phyloP scores from a whole-genome alignment of 1,139 yeast genomes.

The Suzukiozyma palmioleophila region DNA sequence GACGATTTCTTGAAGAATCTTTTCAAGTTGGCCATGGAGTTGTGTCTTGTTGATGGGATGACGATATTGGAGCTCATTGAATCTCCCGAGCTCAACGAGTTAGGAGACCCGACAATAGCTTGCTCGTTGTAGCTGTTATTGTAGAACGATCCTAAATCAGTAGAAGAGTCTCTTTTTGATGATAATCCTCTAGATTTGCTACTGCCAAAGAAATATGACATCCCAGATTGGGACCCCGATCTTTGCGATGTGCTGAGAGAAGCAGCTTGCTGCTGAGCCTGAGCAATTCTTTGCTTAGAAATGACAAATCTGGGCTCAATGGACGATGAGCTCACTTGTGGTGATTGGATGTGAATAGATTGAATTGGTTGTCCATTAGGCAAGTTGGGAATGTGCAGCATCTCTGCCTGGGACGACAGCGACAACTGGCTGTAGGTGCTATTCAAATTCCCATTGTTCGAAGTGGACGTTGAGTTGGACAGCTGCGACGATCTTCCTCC shows the following conservation, averaged over 20 bases:
- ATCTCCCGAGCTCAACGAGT: conserved; percentile 36
- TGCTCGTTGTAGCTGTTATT: conserved; percentile 37
- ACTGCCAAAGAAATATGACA: conserved; percentile 40
- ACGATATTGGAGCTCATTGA: conserved; percentile 21
- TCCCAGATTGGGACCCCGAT: conserved; percentile 46
- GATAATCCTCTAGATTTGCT: conserved; percentile 25
- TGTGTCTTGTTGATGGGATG: conserved; percentile 42
- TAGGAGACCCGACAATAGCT: conserved; percentile 31
- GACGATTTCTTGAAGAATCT: conserved; percentile 52
- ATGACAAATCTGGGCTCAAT: conserved; percentile 72
- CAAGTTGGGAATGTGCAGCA: conserved; percentile 39
- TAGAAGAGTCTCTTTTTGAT: conserved; percentile 24
- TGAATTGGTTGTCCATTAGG: conserved; percentile 54
- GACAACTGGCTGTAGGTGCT: conserved; percentile 2
- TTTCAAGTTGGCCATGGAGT: conserved; percentile 72
- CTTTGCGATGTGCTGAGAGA: conserved; percentile 29
- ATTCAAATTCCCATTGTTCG: conserved; percentile 2
- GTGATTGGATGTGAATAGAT: conserved; percentile 65
- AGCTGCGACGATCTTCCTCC: conserved; percentile 34
- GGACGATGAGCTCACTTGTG: conserved; percentile 47
- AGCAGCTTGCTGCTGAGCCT: conserved; percentile 26
- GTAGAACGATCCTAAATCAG: conserved; percentile 45
- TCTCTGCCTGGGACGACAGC: not conserved
- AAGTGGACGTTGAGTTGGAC: conserved; percentile 10
- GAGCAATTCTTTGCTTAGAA: conserved; percentile 67